Evolutionary conservation across 1,284 basidiomycete species (phyloP).

Genomic region (Takashimella koratensis): DNA sequence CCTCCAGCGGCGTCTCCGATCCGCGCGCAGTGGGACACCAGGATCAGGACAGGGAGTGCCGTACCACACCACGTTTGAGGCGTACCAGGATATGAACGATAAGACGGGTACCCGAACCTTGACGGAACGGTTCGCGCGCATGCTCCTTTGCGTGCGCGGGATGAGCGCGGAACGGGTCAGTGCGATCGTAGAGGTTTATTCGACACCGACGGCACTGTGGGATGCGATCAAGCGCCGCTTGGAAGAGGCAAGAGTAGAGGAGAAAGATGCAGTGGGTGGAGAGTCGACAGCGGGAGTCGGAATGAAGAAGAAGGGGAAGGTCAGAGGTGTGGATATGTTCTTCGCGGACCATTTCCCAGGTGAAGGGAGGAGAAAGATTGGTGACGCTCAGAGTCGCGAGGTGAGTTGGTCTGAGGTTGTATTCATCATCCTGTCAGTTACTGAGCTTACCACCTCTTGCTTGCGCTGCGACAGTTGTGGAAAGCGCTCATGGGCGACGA

Average conservation of each 20-base stretch:
- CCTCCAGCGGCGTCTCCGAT: conserved; percentile 45
- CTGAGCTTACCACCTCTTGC: no score
- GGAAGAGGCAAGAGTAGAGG: conserved; percentile 13
- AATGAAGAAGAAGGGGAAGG: conserved; percentile 22
- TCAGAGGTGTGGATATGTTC: conserved; percentile 33
- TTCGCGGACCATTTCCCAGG: conserved; percentile 46
- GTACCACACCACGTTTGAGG: conserved; percentile 52
- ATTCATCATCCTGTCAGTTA: background rate
- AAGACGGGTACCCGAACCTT: conserved; percentile 52
- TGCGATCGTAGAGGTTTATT: conserved; percentile 52
- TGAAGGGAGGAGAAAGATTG: conserved; percentile 49
- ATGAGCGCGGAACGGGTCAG: conserved; percentile 55
- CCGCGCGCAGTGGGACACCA: background rate
- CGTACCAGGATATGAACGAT: conserved; percentile 53
- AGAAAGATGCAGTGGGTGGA: conserved; percentile 9
- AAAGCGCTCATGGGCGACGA: background rate
- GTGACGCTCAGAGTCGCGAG: conserved; percentile 49
- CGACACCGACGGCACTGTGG: conserved; percentile 51
- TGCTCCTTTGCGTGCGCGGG: conserved; percentile 55
- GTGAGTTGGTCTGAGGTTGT: conserved; percentile 31
- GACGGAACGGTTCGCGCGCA: conserved; percentile 52
- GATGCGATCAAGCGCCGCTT: conserved; percentile 36
- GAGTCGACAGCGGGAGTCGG: conserved; percentile 1
- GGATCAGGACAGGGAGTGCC: background rate
- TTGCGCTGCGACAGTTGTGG: background rate